These are phyloP conservation scores for Salix exigua DNA, from an alignment of 345 rosid genomes.

Conservation along the genomic window DNA sequence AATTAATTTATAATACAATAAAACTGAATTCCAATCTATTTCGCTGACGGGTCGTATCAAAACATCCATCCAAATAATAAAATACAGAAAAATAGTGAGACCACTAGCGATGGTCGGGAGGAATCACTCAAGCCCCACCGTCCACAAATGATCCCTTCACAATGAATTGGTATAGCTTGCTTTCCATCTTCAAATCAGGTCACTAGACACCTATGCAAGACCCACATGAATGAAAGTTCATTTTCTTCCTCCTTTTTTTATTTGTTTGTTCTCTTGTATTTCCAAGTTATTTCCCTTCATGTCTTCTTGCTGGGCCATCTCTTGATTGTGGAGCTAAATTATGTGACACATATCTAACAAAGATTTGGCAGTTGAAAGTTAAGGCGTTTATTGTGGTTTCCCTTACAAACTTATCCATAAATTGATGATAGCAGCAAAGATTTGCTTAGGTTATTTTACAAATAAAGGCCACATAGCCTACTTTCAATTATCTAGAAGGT, in stretches of 20 bases:
- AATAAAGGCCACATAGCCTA: background rate
- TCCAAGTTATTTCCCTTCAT: slow-evolving; percentile 15
- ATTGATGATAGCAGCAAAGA: background rate
- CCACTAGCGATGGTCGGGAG: slow-evolving; percentile 36
- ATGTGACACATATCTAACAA: slow-evolving; percentile 14
- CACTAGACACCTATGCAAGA: background rate
- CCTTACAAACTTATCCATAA: slow-evolving; percentile 7
- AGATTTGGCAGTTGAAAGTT: slow-evolving; percentile 13
- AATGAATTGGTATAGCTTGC: slow-evolving; percentile 12
- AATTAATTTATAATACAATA: background rate
- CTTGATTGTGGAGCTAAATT: slow-evolving; percentile 7
- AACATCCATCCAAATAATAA: slow-evolving; percentile 11
- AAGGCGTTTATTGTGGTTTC: background rate
- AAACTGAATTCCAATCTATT: background rate
- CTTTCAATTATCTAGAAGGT: background rate
- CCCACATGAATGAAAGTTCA: slow-evolving; percentile 10
- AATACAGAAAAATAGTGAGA: slow-evolving; percentile 5
- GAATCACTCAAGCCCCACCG: slow-evolving; percentile 37
- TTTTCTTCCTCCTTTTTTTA: slow-evolving; percentile 6
- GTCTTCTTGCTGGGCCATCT: slow-evolving; percentile 13
- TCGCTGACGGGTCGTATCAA: slow-evolving; percentile 17
- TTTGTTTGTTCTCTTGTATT: slow-evolving; percentile 18
- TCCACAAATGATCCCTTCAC: slow-evolving; percentile 6
- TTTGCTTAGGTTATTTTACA: background rate
- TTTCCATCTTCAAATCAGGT: slow-evolving; percentile 11